Percentiles rank a stretch among this genome's conserved stretches.
Conservation (phyloP, 306 rosid species). For the Spatholobus suberectus region DNA sequence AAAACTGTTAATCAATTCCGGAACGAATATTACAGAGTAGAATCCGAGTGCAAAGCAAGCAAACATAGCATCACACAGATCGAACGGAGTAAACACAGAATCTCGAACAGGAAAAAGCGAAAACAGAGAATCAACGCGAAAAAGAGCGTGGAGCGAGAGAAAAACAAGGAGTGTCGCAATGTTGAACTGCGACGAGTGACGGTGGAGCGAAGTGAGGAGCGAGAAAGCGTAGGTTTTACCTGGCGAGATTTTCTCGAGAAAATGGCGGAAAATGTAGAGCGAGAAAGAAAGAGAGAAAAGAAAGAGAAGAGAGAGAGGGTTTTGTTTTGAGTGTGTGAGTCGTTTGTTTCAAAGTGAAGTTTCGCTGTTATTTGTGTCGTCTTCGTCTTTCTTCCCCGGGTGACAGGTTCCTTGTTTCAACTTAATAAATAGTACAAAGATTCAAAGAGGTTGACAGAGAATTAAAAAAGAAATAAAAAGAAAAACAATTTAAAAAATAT, state of each 20-base stretch:
- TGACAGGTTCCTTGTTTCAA: slow-evolving; percentile 22
- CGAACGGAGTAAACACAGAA: slow-evolving; percentile 27
- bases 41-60: slow-evolving; percentile 36
- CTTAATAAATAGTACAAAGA: neutral
- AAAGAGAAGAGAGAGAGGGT: neutral
- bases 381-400: neutral
- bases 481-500: neutral
- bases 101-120: neutral
- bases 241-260: slow-evolving; percentile 42
- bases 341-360: slow-evolving; percentile 24
- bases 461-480: neutral
- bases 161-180: slow-evolving; percentile 32
- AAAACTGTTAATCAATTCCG: neutral
- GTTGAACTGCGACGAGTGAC: neutral
- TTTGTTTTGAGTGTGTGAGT: slow-evolving; percentile 20
- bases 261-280: slow-evolving; percentile 55
- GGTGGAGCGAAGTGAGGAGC: slow-evolving; percentile 3
- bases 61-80: slow-evolving; percentile 47
- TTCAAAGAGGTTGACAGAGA: slow-evolving; percentile 1
- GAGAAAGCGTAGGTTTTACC: slow-evolving; percentile 48
- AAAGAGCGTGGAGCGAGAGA: neutral
- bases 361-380: neutral
- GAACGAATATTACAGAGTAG: neutral
- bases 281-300: slow-evolving; percentile 1
- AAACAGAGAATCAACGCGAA: neutral